Evolutionary conservation across 2,329 filamentous ascomycete species (phyloP), one percentile per base, ranked within the genome.

Genomic region (Parastagonospora avenae): DNA sequence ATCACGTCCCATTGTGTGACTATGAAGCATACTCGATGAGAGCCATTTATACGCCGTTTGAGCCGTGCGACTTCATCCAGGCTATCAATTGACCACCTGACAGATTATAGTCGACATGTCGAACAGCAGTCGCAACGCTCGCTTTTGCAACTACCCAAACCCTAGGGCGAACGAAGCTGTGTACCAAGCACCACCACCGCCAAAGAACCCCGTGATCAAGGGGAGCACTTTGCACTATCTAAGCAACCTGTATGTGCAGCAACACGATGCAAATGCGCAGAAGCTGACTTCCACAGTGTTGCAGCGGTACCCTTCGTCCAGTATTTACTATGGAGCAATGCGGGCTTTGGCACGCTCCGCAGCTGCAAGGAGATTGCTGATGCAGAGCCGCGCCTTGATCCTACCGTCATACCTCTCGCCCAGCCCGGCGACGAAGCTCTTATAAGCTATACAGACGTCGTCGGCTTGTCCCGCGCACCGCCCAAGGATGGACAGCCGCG

Each of bases 321-420:
- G 52, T 82, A 79, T 48, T 74, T 83, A 39, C 80, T 92, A 55
- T 95, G 88, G 87, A 76, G 75, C 42, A 91, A 91, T 76, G 87
- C 89, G 15, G 85, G 85, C 33, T 89, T 91, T 64, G 76, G 74
- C 40, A 72, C 75, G 4, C 75, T 90, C 35, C 82, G 83, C 40
- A 74, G 80, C 31, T 79, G 85, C 49, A 76, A 77, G 19, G 71
- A 79, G 15, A 75, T 91, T 28, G 76, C 83, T 41, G 74, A 82
- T 43, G 82, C 82, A 52, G 70, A 78, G 36, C 73, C 80, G 8
- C 78, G 81, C 50, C 83, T 79, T 63, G 82, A 86, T 63, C 83
- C 84, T 4, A 81, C 82, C 32, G 83, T 86, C 36, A 79, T 82
- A 30, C 81, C 80, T 6, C 55, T 79, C 33, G 43, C 59, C 11